A percentile compares a stretch with the other conserved stretches of the same genome.
These are phyloP conservation scores for Lecanicillium sp. DNA, from an alignment of 2,329 filamentous ascomycete genomes.

Conservation along the genomic window DNA sequence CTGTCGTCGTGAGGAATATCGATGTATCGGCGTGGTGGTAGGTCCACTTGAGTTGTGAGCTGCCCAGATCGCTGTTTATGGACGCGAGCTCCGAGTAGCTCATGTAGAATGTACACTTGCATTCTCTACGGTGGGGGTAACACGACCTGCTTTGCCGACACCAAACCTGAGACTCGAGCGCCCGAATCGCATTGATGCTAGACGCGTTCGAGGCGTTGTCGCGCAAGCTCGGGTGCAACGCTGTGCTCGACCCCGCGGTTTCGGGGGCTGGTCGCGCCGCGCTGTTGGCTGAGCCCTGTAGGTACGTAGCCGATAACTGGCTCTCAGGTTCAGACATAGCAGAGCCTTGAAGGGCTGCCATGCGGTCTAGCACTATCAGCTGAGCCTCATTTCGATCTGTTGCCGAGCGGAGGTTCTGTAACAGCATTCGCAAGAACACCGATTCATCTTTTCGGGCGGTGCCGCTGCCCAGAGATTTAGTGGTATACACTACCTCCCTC, in stretches of 20 bases:
- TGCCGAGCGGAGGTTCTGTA: background rate
- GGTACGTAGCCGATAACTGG: no score
- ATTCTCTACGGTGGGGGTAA: slow-evolving; percentile 22
- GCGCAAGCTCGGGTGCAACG: no score
- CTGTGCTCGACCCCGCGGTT: no score
- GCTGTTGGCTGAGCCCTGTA: no score
- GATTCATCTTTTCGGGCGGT: slow-evolving; percentile 1
- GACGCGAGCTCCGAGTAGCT: slow-evolving; percentile 15
- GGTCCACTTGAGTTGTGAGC: slow-evolving; percentile 2
- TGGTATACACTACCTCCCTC: slow-evolving; percentile 9
- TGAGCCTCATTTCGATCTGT: background rate
- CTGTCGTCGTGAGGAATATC: slow-evolving; percentile 7
- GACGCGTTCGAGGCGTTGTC: no score
- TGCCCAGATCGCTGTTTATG: slow-evolving; percentile 15
- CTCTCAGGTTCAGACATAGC: no score
- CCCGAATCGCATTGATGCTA: slow-evolving; percentile 22
- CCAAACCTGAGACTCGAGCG: slow-evolving; percentile 29
- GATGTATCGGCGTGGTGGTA: background rate
- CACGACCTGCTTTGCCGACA: slow-evolving; percentile 25
- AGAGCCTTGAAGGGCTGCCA: no score
- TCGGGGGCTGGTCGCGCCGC: no score
- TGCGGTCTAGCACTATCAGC: background rate
- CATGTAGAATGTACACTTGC: slow-evolving; percentile 18
- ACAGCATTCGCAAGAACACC: slow-evolving; percentile 4
- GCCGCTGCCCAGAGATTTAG: background rate